These are phyloP conservation scores for Speleostelium caveatum DNA, from an alignment of 78 protist genomes.

Conservation along the genomic window DNA sequence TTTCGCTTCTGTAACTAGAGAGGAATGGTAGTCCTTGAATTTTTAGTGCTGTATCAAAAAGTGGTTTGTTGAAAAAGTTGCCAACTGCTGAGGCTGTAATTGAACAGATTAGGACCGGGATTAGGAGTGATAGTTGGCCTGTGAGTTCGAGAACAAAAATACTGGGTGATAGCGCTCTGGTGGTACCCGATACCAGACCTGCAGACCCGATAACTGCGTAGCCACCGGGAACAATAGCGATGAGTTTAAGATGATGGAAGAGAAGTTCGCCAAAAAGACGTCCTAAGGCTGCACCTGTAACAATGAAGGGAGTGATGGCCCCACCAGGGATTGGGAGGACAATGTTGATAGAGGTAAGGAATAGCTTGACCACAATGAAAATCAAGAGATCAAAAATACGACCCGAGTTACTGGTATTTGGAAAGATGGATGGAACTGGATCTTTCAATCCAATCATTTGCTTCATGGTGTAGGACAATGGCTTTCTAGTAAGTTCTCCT, in stretches of 20 bases:
- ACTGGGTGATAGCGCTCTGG: slow-evolving; percentile 84
- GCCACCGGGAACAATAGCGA: slow-evolving; percentile 58
- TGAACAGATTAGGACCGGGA: slow-evolving; percentile 87
- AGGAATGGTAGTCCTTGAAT: slow-evolving; percentile 84
- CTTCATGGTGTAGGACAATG: slow-evolving; percentile 50
- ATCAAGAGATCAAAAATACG: slow-evolving; percentile 36
- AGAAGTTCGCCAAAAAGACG: slow-evolving; percentile 81
- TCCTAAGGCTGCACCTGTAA: slow-evolving; percentile 87
- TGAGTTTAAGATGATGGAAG: slow-evolving; percentile 6
- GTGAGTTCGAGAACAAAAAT: slow-evolving; percentile 90
- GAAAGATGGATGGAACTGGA: slow-evolving; percentile 25
- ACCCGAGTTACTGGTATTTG: background rate
- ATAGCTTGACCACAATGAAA: slow-evolving; percentile 44
- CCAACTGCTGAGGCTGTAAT: slow-evolving; percentile 79
- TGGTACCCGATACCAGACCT: slow-evolving; percentile 86
- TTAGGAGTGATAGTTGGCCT: slow-evolving; percentile 81
- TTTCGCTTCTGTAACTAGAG: slow-evolving; percentile 19
- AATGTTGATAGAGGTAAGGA: slow-evolving; percentile 74
- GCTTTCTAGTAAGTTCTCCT: slow-evolving; percentile 38
- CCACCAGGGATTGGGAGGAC: slow-evolving; percentile 88
- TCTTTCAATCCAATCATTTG: slow-evolving; percentile 20
- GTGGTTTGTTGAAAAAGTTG: slow-evolving; percentile 71
- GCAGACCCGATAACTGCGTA: slow-evolving; percentile 91
- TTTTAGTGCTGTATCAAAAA: slow-evolving; percentile 82
- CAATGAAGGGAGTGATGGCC: slow-evolving; percentile 85